phyloP scores from a whole-genome alignment of 768 basidiomycete species.

The Psilocybe azurescens region DNA sequence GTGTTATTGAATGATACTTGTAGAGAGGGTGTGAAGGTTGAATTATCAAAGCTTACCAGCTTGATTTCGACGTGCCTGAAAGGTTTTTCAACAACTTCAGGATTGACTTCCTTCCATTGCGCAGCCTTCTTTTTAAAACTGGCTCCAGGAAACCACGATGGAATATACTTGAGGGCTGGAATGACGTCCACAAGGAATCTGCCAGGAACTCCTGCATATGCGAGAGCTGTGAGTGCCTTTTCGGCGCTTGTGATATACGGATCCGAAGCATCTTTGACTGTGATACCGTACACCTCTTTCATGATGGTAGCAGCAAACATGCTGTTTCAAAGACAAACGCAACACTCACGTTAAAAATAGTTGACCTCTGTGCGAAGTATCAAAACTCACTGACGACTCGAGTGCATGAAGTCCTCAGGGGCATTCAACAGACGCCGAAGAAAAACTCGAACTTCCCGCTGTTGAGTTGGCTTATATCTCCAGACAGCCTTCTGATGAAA shows the following conservation, averaged over 20 bases:
- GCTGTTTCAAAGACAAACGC: conserved; percentile 30
- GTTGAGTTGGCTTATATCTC: conserved; percentile 50
- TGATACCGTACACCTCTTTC: conserved; percentile 43
- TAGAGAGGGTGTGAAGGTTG: too few species aligned
- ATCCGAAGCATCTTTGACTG: conserved; percentile 36
- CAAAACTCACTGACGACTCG: conserved; percentile 22
- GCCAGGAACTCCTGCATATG: conserved; percentile 30
- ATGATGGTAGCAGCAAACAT: conserved; percentile 44
- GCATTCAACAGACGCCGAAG: conserved; percentile 33
- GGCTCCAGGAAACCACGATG: conserved; percentile 46
- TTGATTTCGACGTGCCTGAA: conserved; percentile 20
- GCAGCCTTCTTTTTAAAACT: conserved; percentile 35
- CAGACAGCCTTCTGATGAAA: conserved; percentile 46
- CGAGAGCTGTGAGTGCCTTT: conserved; percentile 29
- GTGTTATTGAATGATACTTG: too few species aligned
- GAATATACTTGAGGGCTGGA: conserved; percentile 38
- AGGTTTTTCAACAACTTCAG: conserved; percentile 18
- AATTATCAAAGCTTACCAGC: neutral
- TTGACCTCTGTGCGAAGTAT: neutral
- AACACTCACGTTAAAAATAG: neutral
- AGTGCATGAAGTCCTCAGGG: conserved; percentile 20
- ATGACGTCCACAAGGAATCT: conserved; percentile 26
- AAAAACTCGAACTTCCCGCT: conserved; percentile 46
- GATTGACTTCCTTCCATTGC: conserved; percentile 19
- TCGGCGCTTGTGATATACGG: conserved; percentile 38